These are phyloP conservation scores for Kodamaea plutei DNA, from an alignment of 1,139 yeast genomes.

Conservation along the genomic window DNA sequence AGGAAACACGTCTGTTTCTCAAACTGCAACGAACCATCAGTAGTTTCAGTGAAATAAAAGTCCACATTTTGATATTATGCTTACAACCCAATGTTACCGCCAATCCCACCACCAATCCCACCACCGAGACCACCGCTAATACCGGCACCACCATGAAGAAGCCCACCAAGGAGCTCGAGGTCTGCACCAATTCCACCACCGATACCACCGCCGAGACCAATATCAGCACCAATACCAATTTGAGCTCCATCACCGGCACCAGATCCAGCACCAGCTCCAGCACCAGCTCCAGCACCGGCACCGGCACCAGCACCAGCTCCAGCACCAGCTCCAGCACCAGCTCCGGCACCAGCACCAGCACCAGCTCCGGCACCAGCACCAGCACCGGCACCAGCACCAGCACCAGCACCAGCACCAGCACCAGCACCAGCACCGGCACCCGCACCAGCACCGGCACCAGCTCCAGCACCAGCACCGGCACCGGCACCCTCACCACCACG, in stretches of 20 bases:
- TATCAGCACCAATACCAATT: too few relatives aligned
- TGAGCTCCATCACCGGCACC: too few relatives aligned
- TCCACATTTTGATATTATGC: too few relatives aligned
- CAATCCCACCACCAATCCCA: too few relatives aligned
- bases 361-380: neutral
- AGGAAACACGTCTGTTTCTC: too few relatives aligned
- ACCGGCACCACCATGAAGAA: too few relatives aligned
- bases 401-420: neutral
- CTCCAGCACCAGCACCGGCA: neutral
- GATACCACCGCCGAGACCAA: neutral
- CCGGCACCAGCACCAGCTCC: neutral
- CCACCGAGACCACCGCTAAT: too few relatives aligned
- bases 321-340: neutral
- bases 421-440: neutral
- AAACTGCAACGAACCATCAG: too few relatives aligned
- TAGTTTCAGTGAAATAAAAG: too few relatives aligned
- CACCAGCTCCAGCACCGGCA: neutral
- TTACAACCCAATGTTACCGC: too few relatives aligned
- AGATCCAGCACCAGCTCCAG: too few relatives aligned
- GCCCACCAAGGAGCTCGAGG: too few relatives aligned
- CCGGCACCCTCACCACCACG: neutral
- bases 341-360: neutral
- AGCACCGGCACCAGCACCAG: neutral
- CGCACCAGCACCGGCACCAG: neutral
- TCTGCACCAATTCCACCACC: neutral